Percentiles rank a stretch among this genome's conserved stretches.
phyloP scores from a whole-genome alignment of 2,329 filamentous ascomycete species.

The Ascochyta fabae region DNA sequence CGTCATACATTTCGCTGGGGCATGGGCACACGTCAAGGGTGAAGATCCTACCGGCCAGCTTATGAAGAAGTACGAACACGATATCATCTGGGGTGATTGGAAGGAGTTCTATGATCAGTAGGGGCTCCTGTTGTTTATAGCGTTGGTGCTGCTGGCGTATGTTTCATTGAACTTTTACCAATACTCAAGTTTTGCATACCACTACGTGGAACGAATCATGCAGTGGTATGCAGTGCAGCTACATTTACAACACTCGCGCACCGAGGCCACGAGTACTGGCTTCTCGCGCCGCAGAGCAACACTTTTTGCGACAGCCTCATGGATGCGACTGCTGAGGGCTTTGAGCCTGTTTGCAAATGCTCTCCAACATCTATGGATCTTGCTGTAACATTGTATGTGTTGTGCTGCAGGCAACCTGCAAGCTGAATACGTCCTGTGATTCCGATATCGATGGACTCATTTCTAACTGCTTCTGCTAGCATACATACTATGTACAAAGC shows the following conservation, averaged over 20 bases:
- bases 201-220: not conserved
- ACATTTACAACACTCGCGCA: too few species aligned
- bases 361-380: too few species aligned
- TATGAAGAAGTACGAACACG: conserved; percentile 47
- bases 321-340: too few species aligned
- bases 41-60: conserved; percentile 49
- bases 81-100: conserved; percentile 46
- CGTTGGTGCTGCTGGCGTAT: not conserved
- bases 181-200: not conserved
- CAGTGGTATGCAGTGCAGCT: not conserved
- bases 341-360: too few species aligned
- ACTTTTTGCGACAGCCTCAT: too few species aligned
- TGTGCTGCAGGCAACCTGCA: too few species aligned
- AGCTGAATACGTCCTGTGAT: not conserved
- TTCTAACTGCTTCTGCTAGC: not conserved
- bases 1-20: conserved; percentile 52
- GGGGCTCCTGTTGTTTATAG: not conserved
- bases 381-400: too few species aligned
- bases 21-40: conserved; percentile 50
- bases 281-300: too few species aligned
- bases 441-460: too few species aligned
- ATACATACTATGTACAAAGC: not conserved
- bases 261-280: too few species aligned
- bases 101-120: conserved; percentile 31
- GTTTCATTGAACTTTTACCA: not conserved